These are phyloP conservation scores for Daldinia eschscholtzii DNA, from an alignment of 2,329 filamentous ascomycete species.

Conservation along the genomic window DNA sequence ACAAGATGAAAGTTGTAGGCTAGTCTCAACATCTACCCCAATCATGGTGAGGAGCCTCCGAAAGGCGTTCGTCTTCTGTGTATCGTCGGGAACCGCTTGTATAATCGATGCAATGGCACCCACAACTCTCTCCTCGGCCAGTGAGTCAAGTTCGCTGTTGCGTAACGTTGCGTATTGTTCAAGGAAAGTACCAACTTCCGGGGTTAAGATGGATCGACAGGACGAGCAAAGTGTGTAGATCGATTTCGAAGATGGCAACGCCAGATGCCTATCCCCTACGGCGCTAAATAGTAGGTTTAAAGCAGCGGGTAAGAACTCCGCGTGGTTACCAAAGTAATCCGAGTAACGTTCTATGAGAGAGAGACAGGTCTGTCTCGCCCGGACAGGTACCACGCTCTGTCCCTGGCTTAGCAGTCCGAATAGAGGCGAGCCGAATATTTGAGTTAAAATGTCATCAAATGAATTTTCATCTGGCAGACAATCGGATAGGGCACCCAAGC, in stretches of 20 bases:
- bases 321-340: constrained; percentile 80
- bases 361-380: constrained; percentile 76
- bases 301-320: constrained; percentile 74
- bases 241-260: constrained; percentile 77
- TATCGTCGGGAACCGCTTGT: constrained; percentile 74
- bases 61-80: constrained; percentile 66
- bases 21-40: constrained; percentile 69
- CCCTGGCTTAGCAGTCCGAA: constrained; percentile 66
- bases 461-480: constrained; percentile 69
- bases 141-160: constrained; percentile 72
- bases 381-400: constrained; percentile 67
- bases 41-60: constrained; percentile 72
- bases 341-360: constrained; percentile 79
- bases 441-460: constrained; percentile 69
- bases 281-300: constrained; percentile 81
- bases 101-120: constrained; percentile 81
- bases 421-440: constrained; percentile 72
- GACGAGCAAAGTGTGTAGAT: constrained; percentile 81
- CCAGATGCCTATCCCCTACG: constrained; percentile 71
- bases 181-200: constrained; percentile 76
- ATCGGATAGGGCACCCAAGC: constrained; percentile 75
- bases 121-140: constrained; percentile 79
- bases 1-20: constrained; percentile 54
- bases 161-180: constrained; percentile 77
- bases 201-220: constrained; percentile 76